These are phyloP conservation scores for Ophiostoma perfectum DNA, from an alignment of 2,329 filamentous ascomycete genomes.

Conservation along the genomic window DNA sequence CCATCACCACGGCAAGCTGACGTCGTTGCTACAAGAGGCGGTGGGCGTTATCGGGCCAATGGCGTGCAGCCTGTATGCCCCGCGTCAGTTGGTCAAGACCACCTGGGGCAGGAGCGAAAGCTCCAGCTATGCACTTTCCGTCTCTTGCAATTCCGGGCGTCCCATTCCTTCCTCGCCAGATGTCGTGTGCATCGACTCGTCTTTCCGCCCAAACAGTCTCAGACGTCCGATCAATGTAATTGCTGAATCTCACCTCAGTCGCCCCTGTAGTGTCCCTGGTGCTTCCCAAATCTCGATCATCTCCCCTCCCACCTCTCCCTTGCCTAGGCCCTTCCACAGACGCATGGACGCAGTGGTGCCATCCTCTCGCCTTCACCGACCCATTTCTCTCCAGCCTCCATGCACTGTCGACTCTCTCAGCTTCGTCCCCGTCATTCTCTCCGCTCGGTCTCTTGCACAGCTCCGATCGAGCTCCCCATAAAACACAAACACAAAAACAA, in stretches of 20 bases:
- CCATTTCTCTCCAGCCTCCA: neutral
- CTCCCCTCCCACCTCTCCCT: neutral
- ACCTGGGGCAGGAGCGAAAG: neutral
- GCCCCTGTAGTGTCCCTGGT: neutral
- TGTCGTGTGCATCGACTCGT: too few relatives aligned
- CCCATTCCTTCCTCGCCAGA: neutral
- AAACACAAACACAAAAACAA: neutral
- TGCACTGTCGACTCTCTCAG: neutral
- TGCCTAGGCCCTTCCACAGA: neutral
- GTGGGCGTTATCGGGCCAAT: slow-evolving; percentile 12
- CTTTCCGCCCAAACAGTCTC: neutral
- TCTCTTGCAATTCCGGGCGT: neutral
- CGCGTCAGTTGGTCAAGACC: neutral
- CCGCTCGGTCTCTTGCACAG: neutral
- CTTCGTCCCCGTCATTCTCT: neutral
- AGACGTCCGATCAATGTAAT: too few relatives aligned
- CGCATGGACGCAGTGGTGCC: slow-evolving; percentile 1
- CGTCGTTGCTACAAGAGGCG: neutral
- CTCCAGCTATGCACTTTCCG: slow-evolving; percentile 9
- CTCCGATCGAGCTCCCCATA: neutral
- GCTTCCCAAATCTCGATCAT: neutral
- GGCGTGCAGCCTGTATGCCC: neutral
- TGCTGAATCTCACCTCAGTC: too few relatives aligned
- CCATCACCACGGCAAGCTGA: neutral
- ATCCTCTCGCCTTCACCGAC: slow-evolving; percentile 10